Evolutionary conservation across 768 basidiomycete species (phyloP).

Genomic region (Naganishia kalamii): DNA sequence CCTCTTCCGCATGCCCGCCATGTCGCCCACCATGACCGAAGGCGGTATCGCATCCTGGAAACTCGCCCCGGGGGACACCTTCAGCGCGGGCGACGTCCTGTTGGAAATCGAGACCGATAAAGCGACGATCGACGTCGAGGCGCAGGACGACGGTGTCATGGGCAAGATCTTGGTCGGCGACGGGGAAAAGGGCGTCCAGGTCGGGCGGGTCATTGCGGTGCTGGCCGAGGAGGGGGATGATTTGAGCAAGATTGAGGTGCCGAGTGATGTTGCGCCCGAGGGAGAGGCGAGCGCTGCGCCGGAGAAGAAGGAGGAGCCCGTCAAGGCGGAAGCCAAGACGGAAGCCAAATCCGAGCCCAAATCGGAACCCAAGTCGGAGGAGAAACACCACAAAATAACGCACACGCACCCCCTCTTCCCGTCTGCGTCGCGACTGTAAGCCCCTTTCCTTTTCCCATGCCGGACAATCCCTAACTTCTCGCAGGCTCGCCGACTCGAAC

Average conservation of each 20-base stretch:
- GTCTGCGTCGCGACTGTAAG: conserved; percentile 68
- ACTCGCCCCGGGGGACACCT: conserved; percentile 73
- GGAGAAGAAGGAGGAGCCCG: neutral
- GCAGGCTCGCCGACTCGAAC: conserved; percentile 37
- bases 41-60: conserved; percentile 89
- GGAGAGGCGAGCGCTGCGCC: conserved; percentile 14
- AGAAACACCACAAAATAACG: conserved; percentile 40
- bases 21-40: conserved; percentile 96
- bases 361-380: neutral
- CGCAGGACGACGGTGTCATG: conserved; percentile 47
- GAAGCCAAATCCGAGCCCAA: conserved; percentile 15
- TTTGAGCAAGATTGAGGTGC: conserved; percentile 68
- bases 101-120: conserved; percentile 66
- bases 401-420: conserved; percentile 74
- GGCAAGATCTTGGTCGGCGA: conserved; percentile 59
- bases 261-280: conserved; percentile 37
- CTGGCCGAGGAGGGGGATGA: conserved; percentile 95
- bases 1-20: conserved; percentile 84
- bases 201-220: conserved; percentile 84
- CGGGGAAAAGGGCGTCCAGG: conserved; percentile 74
- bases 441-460: neutral
- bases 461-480: neutral
- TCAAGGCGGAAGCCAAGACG: conserved; percentile 20
- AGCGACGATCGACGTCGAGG: conserved; percentile 49
- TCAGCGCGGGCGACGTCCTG: conserved; percentile 72